phyloP scores from a whole-genome alignment of 2,329 filamentous ascomycete species.

The Ascochyta viciae-villosae region DNA sequence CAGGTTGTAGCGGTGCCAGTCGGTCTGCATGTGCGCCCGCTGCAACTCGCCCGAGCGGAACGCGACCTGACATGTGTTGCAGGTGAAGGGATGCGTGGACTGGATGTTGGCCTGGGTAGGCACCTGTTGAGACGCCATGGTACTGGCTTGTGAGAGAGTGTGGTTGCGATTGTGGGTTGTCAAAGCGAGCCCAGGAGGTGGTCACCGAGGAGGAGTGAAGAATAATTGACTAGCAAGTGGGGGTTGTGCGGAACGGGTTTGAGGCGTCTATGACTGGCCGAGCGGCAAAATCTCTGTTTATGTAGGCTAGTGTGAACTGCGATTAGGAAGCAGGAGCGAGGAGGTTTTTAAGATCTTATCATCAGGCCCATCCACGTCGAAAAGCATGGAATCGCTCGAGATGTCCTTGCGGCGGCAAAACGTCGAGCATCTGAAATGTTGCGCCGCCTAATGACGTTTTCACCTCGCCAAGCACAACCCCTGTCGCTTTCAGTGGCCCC shows the following conservation, averaged over 20 bases:
- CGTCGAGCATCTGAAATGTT: slow-evolving; percentile 13
- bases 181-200: slow-evolving; percentile 13
- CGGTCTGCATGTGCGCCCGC: slow-evolving; percentile 94
- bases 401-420: slow-evolving; percentile 21
- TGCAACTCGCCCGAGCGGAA: slow-evolving; percentile 94
- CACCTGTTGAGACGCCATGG: slow-evolving; percentile 44
- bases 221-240: slow-evolving; percentile 34
- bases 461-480: slow-evolving; percentile 13
- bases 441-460: slow-evolving; percentile 18
- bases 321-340: slow-evolving; percentile 18
- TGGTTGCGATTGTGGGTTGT: slow-evolving; percentile 7
- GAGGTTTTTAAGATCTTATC: slow-evolving; percentile 6
- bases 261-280: slow-evolving; percentile 32
- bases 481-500: slow-evolving; percentile 23
- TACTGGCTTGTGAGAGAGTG: slow-evolving; percentile 18
- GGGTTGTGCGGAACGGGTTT: slow-evolving; percentile 33
- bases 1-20: slow-evolving; percentile 98
- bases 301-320: slow-evolving; percentile 8
- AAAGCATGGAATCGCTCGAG: slow-evolving; percentile 11
- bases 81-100: slow-evolving; percentile 82
- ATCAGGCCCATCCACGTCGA: slow-evolving; percentile 8
- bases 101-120: slow-evolving; percentile 46
- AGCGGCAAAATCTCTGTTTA: slow-evolving; percentile 27
- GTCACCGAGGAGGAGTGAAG: slow-evolving; percentile 12
- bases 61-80: slow-evolving; percentile 97